Evolutionary conservation across 1,139 yeast species (phyloP).

Genomic region (Sugiyamaella pinicola): DNA sequence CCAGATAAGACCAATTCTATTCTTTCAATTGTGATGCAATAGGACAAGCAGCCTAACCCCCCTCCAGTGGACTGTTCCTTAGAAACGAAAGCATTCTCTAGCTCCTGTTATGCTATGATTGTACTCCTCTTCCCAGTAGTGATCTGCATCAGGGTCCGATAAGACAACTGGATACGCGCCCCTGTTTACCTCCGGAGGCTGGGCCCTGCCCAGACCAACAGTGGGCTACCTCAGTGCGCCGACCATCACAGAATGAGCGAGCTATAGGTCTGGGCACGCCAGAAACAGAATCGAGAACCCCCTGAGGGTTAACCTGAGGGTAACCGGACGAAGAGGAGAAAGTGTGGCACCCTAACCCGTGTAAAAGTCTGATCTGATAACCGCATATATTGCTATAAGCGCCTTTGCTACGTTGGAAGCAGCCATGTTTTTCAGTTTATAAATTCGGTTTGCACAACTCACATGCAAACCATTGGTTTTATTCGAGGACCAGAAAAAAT

Average conservation of each 20-base stretch:
- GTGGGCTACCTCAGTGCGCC: background rate
- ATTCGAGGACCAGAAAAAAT: conserved; percentile 5
- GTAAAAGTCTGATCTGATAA: background rate
- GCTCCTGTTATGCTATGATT: too few relatives aligned
- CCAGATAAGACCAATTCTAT: too few relatives aligned
- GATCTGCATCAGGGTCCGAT: background rate
- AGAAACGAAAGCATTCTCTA: too few relatives aligned
- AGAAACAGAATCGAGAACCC: too few relatives aligned
- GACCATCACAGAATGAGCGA: background rate
- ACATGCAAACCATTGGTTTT: conserved; percentile 5
- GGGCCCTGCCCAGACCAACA: background rate
- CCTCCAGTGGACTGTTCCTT: too few relatives aligned
- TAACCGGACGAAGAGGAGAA: too few relatives aligned
- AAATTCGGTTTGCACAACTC: conserved; percentile 1
- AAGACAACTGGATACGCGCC: background rate
- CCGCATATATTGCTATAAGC: background rate
- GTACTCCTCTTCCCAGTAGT: too few relatives aligned
- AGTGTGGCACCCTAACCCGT: background rate
- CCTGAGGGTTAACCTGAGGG: too few relatives aligned
- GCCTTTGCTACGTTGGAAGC: background rate
- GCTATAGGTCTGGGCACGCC: background rate
- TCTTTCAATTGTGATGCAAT: too few relatives aligned
- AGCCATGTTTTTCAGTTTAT: conserved; percentile 5
- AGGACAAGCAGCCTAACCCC: too few relatives aligned
- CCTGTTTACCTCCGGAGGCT: too few relatives aligned